These are phyloP conservation scores for Scalesia atractyloides DNA, from an alignment of 129 eudicot species.

Conservation along the genomic window DNA sequence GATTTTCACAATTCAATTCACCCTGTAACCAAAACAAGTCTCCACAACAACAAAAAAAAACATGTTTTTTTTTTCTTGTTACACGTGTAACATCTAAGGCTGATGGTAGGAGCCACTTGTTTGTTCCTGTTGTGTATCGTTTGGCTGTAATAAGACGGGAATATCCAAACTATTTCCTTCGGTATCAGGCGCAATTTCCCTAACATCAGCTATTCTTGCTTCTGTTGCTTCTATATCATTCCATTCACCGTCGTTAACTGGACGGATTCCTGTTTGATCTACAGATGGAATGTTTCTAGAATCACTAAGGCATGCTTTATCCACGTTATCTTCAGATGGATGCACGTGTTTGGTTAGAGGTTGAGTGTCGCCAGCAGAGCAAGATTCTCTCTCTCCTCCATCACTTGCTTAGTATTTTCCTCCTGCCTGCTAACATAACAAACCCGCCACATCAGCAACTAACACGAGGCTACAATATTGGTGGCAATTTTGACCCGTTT, in stretches of 20 bases:
- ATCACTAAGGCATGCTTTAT: slow-evolving; percentile 79
- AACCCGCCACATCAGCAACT: slow-evolving; percentile 9
- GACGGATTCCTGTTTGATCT: slow-evolving; percentile 32
- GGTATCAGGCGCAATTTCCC: slow-evolving; percentile 69
- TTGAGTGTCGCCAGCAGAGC: slow-evolving; percentile 45
- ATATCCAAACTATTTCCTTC: slow-evolving; percentile 70
- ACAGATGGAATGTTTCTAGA: slow-evolving; percentile 38
- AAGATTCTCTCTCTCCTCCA: slow-evolving; percentile 75
- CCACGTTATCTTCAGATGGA: slow-evolving; percentile 82
- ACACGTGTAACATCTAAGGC: slow-evolving; percentile 30
- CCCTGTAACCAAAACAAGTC: slow-evolving; percentile 16
- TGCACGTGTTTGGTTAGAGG: slow-evolving; percentile 87
- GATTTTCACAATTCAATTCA: slow-evolving; percentile 22
- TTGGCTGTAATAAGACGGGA: slow-evolving; percentile 62
- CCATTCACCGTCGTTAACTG: slow-evolving; percentile 78
- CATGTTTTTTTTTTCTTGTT: not conserved
- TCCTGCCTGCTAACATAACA: slow-evolving; percentile 60
- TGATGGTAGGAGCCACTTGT: slow-evolving; percentile 48
- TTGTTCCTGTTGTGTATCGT: slow-evolving; percentile 51
- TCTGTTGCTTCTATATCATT: slow-evolving; percentile 92
- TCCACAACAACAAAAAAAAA: not conserved
- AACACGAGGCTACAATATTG: not conserved
- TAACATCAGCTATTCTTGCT: slow-evolving; percentile 75
- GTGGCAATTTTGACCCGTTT: not conserved
- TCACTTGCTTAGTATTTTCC: slow-evolving; percentile 68